These are phyloP conservation scores for Zygosaccharomyces sapae DNA, from an alignment of 1,139 yeast genomes.

Conservation along the genomic window DNA sequence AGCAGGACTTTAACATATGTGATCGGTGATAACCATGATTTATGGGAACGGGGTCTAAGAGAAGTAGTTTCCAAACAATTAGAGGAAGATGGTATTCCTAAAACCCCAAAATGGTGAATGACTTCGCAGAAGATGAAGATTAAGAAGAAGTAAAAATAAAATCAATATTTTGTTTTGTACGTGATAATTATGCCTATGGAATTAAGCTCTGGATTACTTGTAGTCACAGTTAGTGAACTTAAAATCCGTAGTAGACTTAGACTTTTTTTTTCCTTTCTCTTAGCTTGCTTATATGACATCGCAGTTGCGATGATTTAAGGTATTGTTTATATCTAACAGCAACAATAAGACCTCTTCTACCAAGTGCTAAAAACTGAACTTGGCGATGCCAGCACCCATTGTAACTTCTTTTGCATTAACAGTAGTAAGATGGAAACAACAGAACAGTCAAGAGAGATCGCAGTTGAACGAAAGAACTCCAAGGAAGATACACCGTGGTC, in stretches of 20 bases:
- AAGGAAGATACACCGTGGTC: neutral
- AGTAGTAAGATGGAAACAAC: constrained; percentile 10
- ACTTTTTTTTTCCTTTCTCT: no score
- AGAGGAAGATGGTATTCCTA: constrained; percentile 31
- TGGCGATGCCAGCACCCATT: constrained; percentile 11
- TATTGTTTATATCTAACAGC: neutral
- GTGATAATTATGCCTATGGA: neutral
- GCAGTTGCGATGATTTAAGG: neutral
- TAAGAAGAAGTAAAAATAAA: neutral
- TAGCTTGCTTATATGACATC: neutral
- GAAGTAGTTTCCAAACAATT: constrained; percentile 27
- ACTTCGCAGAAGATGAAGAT: constrained; percentile 5
- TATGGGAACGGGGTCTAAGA: constrained; percentile 49
- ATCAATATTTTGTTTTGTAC: neutral
- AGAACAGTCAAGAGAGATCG: constrained; percentile 6
- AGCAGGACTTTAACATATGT: constrained; percentile 51
- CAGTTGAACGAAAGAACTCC: constrained; percentile 1
- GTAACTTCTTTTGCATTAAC: constrained; percentile 11
- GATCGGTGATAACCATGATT: constrained; percentile 72
- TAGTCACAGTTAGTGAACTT: neutral
- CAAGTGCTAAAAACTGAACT: neutral
- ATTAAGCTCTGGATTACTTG: neutral
- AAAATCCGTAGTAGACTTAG: no score
- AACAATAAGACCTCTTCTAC: neutral
- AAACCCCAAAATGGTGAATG: constrained; percentile 14